Conservation (phyloP, 495 filamentous ascomycete genomes). For the Daldinia childiae region DNA sequence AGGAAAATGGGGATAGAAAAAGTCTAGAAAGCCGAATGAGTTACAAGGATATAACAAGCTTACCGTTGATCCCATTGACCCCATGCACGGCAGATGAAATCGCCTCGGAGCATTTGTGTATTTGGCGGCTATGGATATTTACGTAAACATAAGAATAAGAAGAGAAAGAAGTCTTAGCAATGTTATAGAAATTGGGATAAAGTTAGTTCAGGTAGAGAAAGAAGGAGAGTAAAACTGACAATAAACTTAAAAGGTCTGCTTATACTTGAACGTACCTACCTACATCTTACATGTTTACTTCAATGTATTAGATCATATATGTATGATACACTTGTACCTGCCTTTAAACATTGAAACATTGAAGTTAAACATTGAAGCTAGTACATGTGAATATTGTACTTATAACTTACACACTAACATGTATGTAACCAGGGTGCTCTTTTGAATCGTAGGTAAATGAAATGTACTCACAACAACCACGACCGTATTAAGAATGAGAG, state of each 20-base stretch:
- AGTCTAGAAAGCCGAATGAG: constrained; percentile 25
- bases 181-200: neutral
- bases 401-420: neutral
- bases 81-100: constrained; percentile 36
- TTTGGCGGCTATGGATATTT: constrained; percentile 11
- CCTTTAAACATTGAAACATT: neutral
- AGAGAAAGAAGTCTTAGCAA: neutral
- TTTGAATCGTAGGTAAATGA: neutral
- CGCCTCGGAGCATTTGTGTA: constrained; percentile 6
- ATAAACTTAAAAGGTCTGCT: neutral
- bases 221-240: neutral
- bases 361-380: neutral
- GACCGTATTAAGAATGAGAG: neutral
- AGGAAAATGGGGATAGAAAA: constrained; percentile 16
- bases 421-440: neutral
- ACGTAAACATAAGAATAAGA: constrained; percentile 6
- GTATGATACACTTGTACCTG: neutral
- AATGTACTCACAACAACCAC: neutral
- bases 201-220: neutral
- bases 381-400: neutral
- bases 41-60: constrained; percentile 25
- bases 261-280: constrained; percentile 14
- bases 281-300: neutral
- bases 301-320: neutral
- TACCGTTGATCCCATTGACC: constrained; percentile 7